These are phyloP conservation scores for Mycena haematopus DNA, from an alignment of 768 basidiomycete species.

Conservation along the genomic window DNA sequence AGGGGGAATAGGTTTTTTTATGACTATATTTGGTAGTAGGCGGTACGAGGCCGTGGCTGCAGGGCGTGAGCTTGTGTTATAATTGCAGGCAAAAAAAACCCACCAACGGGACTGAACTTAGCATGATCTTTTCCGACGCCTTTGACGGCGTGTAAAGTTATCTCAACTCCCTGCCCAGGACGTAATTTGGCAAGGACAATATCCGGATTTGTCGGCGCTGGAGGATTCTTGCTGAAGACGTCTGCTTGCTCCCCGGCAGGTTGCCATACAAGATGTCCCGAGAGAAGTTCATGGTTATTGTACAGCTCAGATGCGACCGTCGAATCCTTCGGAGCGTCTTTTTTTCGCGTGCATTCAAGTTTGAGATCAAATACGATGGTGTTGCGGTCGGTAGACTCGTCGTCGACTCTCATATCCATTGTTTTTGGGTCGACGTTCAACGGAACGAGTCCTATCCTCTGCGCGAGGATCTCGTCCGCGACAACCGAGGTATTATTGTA, in stretches of 20 bases:
- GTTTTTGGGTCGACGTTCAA: slow-evolving; percentile 83
- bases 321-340: slow-evolving; percentile 57
- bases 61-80: neutral
- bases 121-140: slow-evolving; percentile 95
- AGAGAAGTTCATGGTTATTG: slow-evolving; percentile 70
- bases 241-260: slow-evolving; percentile 82
- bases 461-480: slow-evolving; percentile 91
- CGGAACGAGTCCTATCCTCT: slow-evolving; percentile 91
- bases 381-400: slow-evolving; percentile 83
- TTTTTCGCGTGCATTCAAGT: slow-evolving; percentile 67
- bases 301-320: slow-evolving; percentile 71
- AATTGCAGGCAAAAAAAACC: slow-evolving; percentile 31
- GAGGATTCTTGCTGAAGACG: slow-evolving; percentile 59
- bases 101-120: slow-evolving; percentile 95
- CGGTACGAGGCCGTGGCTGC: slow-evolving; percentile 96
- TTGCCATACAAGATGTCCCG: slow-evolving; percentile 74
- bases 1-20: slow-evolving; percentile 76
- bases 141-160: slow-evolving; percentile 91
- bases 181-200: slow-evolving; percentile 92
- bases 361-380: slow-evolving; percentile 88
- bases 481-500: slow-evolving; percentile 96
- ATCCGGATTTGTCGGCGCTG: slow-evolving; percentile 75
- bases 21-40: slow-evolving; percentile 84
- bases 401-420: slow-evolving; percentile 65
- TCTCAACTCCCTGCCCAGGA: slow-evolving; percentile 86